phyloP scores from a whole-genome alignment of 129 eudicot species.

The Kitagawia praeruptora region DNA sequence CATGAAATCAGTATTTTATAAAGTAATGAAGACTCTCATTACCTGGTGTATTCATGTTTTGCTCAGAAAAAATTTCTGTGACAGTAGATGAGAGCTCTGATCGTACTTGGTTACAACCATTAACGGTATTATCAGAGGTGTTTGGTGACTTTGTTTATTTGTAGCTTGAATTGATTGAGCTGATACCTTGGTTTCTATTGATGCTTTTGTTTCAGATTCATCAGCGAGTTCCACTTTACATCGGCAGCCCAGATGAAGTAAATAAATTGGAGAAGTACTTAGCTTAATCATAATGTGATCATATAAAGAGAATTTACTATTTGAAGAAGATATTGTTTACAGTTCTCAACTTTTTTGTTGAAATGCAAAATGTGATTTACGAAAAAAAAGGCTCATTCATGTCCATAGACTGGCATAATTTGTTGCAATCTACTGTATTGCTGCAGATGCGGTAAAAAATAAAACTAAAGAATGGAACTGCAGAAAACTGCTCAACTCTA shows the following conservation, averaged over 20 bases:
- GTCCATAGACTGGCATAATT: not conserved
- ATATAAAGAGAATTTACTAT: too few relatives aligned
- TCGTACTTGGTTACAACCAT: constrained; percentile 35
- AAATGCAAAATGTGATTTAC: constrained; percentile 18
- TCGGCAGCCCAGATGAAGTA: constrained; percentile 87
- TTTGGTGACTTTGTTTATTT: not conserved
- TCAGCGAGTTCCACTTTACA: constrained; percentile 84
- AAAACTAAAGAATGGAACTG: not conserved
- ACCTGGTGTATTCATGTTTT: constrained; percentile 42
- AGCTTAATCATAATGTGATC: too few relatives aligned
- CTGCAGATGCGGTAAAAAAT: not conserved
- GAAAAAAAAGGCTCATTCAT: not conserved
- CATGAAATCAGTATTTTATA: not conserved
- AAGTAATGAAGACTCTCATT: not conserved
- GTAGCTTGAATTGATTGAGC: not conserved
- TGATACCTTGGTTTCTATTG: not conserved
- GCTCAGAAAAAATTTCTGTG: constrained; percentile 48
- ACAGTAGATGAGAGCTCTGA: constrained; percentile 68
- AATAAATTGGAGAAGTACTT: constrained; percentile 58
- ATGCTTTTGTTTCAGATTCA: constrained; percentile 59
- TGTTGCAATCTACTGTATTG: not conserved
- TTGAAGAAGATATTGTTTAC: not conserved
- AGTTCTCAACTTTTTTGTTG: too few relatives aligned
- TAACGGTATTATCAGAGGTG: not conserved
- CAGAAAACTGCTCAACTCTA: too few relatives aligned